Base-by-base conservation (phyloP, 805 yeast genomes). In the Cyberlindnera nakhonratchasimensis region DNA sequence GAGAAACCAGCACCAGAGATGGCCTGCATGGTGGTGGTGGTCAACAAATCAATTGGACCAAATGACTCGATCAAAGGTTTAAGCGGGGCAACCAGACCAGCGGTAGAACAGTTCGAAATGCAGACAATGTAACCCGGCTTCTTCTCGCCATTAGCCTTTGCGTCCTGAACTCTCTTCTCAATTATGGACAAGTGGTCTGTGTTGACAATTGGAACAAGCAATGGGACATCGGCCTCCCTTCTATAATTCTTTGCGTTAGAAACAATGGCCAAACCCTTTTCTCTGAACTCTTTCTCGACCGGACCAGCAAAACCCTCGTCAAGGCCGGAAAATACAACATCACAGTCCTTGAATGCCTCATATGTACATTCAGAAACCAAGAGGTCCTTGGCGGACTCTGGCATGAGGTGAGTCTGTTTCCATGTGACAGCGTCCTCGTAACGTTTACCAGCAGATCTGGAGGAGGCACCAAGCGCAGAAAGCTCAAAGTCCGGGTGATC, bases 1-100 rank as follows among this genome's bases (percentile, higher is more conserved):
- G 96, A 86, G 64, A 86, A 93, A 3, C 99, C 99, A 18, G 96
- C 99, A 55, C 99, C 99, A 4, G 98, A 90, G 51, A 93, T 87
- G 29, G 99, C 99, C 66, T 93, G 99, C 65, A 93, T 67, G 13
- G 99, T 93, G 42, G 97, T 87, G 37, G 96, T 78, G 12, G 96
- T 82, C 53, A 91, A 75, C 19, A 81, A 74, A 45, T 86, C 90
- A 46, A 93, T 77, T 34, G 98, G 97, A 37, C 98, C 99, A 61
- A 86, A 91, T 37, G 71, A 66, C 46, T 89, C 96, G 39, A 83
- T 85, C 57, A 93, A 73, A n/a, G 99, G 98, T 62, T 87, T 88
- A 62, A 93, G 73, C 37, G 98, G 98, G 12, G 96, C 96, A 17
- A 93, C 98, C 43, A 93, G 73, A 31, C 98, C 98, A 5, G 98